These are phyloP conservation scores for Metarhizium humberi DNA, from an alignment of 2,329 filamentous ascomycete species.

Conservation along the genomic window DNA sequence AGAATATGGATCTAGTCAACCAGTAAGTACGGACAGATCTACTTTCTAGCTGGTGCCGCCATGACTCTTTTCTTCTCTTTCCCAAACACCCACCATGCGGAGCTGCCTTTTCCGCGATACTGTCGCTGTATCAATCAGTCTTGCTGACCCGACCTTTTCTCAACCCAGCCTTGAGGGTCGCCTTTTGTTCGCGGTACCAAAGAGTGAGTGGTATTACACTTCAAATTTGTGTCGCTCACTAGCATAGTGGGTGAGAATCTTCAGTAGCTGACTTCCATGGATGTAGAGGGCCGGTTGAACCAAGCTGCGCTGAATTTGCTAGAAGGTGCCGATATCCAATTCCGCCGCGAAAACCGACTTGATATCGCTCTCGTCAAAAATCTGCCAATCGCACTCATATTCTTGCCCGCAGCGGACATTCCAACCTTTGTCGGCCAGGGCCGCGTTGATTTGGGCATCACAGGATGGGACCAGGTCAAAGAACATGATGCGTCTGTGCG, in stretches of 20 bases:
- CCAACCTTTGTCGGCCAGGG: slow-evolving; percentile 96
- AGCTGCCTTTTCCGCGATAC: neutral
- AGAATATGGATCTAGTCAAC: neutral
- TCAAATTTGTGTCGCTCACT: neutral
- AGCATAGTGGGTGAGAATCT: neutral
- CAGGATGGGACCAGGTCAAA: slow-evolving; percentile 82
- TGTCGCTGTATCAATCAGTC: neutral
- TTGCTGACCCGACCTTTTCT: neutral
- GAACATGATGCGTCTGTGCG: slow-evolving; percentile 69
- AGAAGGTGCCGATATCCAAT: slow-evolving; percentile 90
- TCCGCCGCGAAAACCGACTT: slow-evolving; percentile 86
- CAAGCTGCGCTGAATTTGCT: slow-evolving; percentile 83
- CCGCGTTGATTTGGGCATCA: slow-evolving; percentile 88
- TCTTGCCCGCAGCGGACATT: slow-evolving; percentile 94
- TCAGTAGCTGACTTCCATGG: slow-evolving; percentile 7
- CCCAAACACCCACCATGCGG: neutral
- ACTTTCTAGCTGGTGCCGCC: neutral
- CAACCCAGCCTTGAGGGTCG: slow-evolving; percentile 71
- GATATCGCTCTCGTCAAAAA: slow-evolving; percentile 98
- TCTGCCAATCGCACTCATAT: slow-evolving; percentile 87
- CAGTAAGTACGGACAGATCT: neutral
- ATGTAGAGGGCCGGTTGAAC: slow-evolving; percentile 81
- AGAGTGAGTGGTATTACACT: slow-evolving; percentile 58
- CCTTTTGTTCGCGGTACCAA: slow-evolving; percentile 93
- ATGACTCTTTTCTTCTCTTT: neutral